Base-by-base conservation (phyloP, 192 early-diverging fungal genomes). In the Umbelopsis ramanniana region DNA sequence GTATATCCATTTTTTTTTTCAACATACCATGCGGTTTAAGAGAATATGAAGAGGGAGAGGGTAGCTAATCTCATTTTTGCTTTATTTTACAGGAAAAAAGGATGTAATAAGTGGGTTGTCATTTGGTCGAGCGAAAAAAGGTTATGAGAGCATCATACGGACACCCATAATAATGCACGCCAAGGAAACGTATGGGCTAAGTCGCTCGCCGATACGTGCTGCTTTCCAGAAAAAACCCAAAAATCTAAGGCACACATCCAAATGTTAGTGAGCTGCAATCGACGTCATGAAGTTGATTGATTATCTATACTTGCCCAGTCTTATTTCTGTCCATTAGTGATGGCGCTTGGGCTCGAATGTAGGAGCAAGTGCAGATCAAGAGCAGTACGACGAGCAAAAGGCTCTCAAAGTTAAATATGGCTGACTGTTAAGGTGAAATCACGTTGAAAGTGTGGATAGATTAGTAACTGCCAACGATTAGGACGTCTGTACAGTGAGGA, bases 361-460 rank as follows among this genome's bases (percentile, higher is more conserved):
- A 98, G 10, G 95, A 94, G 83, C 95, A 98, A n/a, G 97, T 99
- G 82, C 97, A 99, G 74, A 99, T 98, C 47, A 92, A 73, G 50
- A 98, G 84, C 71, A 99, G 86, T 48, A 99, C 91, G 67, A 97
- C 95, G 23, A 98, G 83, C 71, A 97, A 79, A 0, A 99, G 83
- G 46, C 91, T 93, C 74, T 97, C 91, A 69, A 99, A 99, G 79
- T 98, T 96, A 83, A 99, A 99, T 74, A 99, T 85, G 69, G 96
- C 95, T 52, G 95, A 95, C 96, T 95, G 87, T 71, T 8, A 52
- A 35, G 5, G 22, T 6, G 33, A 12, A 3, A 63, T 63, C 12
- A 19, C 6, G 15, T 29, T 17, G 15, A 37, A 38, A 12, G 17
- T 26, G 35, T 29, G 29, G 17, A 15, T 17, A 2, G 17, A 63